Conservation (phyloP, 75 land plant genomes). For the Picea sitchensis region DNA sequence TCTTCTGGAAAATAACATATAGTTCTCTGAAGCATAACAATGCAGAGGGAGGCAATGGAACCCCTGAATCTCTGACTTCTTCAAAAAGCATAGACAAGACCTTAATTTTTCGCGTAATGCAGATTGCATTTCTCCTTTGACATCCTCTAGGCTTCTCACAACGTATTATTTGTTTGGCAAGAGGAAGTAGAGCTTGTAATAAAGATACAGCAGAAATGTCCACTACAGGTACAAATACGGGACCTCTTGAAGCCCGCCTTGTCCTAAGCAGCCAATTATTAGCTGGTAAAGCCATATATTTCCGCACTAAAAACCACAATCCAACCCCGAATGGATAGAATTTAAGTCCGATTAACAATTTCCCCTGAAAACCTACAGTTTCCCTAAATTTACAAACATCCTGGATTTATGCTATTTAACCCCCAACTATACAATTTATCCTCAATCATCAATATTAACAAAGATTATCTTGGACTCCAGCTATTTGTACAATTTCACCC, state of each 20-base stretch:
- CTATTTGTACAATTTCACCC: neutral
- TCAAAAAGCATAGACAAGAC: slow-evolving; percentile 54
- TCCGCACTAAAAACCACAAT: neutral
- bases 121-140: slow-evolving; percentile 10
- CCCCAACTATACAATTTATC: no score
- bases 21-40: slow-evolving; percentile 17
- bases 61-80: no score
- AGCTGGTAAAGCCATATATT: neutral
- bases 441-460: slow-evolving; percentile 8
- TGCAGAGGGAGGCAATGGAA: slow-evolving; percentile 18
- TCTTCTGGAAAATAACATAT: slow-evolving; percentile 6
- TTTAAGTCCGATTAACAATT: no score
- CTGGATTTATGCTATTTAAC: no score
- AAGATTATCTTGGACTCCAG: neutral
- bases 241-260: neutral
- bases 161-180: neutral
- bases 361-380: no score
- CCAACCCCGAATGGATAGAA: no score
- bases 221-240: neutral
- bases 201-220: slow-evolving; percentile 7
- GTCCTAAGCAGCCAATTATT: neutral
- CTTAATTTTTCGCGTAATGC: slow-evolving; percentile 36
- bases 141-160: neutral
- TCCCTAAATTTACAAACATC: no score
- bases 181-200: neutral